These are phyloP conservation scores for Camelina laxa DNA, from an alignment of 345 rosid species.

Conservation along the genomic window DNA sequence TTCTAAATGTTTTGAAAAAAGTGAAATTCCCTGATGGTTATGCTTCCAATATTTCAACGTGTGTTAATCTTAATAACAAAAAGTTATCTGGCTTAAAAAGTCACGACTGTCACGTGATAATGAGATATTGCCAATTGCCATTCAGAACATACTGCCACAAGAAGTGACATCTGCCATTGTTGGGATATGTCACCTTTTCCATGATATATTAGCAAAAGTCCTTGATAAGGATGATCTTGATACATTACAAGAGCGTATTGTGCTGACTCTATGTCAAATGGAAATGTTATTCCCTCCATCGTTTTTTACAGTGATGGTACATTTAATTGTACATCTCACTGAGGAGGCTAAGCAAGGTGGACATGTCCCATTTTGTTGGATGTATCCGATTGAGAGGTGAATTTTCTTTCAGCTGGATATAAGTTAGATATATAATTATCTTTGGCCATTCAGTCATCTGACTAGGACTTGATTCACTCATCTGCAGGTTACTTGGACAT, in stretches of 20 bases:
- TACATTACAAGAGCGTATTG: neutral
- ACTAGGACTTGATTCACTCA: no score
- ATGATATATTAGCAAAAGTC: neutral
- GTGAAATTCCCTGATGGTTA: neutral
- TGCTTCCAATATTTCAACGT: neutral
- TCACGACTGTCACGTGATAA: neutral
- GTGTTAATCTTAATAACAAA: neutral
- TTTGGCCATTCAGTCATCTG: neutral
- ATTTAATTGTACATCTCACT: neutral
- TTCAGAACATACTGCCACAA: neutral
- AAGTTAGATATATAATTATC: no score
- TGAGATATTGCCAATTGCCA: neutral
- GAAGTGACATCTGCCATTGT: neutral
- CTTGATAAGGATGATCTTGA: neutral
- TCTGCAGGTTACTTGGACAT: neutral
- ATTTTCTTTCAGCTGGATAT: no score
- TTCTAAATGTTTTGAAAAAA: neutral
- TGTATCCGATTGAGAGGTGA: neutral
- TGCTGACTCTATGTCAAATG: neutral
- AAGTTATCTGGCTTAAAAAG: neutral
- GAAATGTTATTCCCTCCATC: constrained; percentile 6
- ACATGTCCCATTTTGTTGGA: constrained; percentile 3
- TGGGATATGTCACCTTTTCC: neutral
- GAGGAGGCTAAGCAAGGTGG: neutral
- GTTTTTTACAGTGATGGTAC: neutral